phyloP scores from a whole-genome alignment of 257 asterid species.

The Solanum tacnaense region DNA sequence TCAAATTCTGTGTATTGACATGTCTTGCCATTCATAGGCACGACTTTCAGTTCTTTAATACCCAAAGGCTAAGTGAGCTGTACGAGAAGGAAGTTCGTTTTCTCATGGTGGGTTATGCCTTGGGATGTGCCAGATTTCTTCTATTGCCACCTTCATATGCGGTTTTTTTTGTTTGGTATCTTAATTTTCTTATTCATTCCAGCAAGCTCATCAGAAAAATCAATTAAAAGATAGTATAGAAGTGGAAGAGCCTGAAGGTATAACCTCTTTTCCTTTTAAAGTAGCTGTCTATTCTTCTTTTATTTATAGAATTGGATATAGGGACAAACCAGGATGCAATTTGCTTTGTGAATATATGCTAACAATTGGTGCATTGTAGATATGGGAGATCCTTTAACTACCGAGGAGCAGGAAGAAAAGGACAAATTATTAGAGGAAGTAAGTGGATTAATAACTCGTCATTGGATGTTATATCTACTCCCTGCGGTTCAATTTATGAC shows the following conservation, averaged over 20 bases:
- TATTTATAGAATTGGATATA: neutral
- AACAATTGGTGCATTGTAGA: conserved; percentile 31
- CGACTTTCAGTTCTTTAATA: conserved; percentile 97
- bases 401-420: conserved; percentile 96
- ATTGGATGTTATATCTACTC: neutral
- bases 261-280: neutral
- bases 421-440: conserved; percentile 80
- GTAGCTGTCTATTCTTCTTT: neutral
- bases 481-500: neutral
- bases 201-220: conserved; percentile 76
- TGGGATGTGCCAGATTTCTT: neutral
- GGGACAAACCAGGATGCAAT: neutral
- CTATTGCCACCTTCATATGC: neutral
- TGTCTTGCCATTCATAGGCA: conserved; percentile 49
- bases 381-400: conserved; percentile 92
- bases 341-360: conserved; percentile 7
- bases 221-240: conserved; percentile 87
- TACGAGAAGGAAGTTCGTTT: conserved; percentile 97
- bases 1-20: conserved; percentile 10
- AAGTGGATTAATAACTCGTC: conserved; percentile 4
- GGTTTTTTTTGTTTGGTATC: neutral
- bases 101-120: conserved; percentile 67
- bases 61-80: conserved; percentile 93
- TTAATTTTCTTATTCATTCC: conserved; percentile 13
- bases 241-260: conserved; percentile 92